These are phyloP conservation scores for Bombardia bombarda DNA, from an alignment of 495 filamentous ascomycete genomes.

Conservation along the genomic window DNA sequence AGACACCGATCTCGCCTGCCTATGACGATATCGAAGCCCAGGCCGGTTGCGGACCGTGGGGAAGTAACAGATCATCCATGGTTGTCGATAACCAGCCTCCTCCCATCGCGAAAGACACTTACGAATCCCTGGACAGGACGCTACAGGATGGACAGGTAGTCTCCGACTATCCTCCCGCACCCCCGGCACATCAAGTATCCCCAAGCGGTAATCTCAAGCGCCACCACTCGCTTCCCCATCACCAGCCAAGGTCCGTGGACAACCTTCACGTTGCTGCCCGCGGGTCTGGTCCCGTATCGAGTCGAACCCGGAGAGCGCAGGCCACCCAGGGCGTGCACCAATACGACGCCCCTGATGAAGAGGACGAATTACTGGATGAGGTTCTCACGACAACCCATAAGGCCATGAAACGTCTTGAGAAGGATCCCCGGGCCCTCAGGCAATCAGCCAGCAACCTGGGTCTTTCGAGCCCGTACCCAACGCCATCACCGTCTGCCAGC, in stretches of 20 bases:
- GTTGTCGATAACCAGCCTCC: slow-evolving; percentile 48
- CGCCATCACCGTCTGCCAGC: slow-evolving; percentile 82
- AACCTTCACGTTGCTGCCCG: slow-evolving; percentile 48
- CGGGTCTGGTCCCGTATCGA: slow-evolving; percentile 60
- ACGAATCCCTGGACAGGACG: slow-evolving; percentile 69
- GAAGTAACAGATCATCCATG: slow-evolving; percentile 74
- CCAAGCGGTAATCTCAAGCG: slow-evolving; percentile 48
- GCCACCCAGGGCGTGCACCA: slow-evolving; percentile 70
- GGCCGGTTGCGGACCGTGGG: slow-evolving; percentile 85
- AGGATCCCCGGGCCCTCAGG: slow-evolving; percentile 41
- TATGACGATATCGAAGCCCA: slow-evolving; percentile 86
- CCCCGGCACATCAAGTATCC: slow-evolving; percentile 46
- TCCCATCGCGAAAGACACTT: slow-evolving; percentile 46
- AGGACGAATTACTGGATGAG: slow-evolving; percentile 92
- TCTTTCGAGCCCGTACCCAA: slow-evolving; percentile 79
- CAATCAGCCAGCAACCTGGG: slow-evolving; percentile 51
- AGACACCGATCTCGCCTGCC: slow-evolving; percentile 62
- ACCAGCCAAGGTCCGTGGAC: slow-evolving; percentile 56
- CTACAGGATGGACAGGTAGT: slow-evolving; percentile 62
- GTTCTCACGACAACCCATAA: slow-evolving; percentile 44
- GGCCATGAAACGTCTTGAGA: slow-evolving; percentile 44
- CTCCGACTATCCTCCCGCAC: slow-evolving; percentile 49
- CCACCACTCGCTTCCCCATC: slow-evolving; percentile 70
- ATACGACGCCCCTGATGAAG: slow-evolving; percentile 93
- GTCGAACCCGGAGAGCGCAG: slow-evolving; percentile 73